Evolutionary conservation across 441 rosid species (phyloP), one percentile per base, ranked within the genome.

Genomic region (Pelargonium australe): DNA sequence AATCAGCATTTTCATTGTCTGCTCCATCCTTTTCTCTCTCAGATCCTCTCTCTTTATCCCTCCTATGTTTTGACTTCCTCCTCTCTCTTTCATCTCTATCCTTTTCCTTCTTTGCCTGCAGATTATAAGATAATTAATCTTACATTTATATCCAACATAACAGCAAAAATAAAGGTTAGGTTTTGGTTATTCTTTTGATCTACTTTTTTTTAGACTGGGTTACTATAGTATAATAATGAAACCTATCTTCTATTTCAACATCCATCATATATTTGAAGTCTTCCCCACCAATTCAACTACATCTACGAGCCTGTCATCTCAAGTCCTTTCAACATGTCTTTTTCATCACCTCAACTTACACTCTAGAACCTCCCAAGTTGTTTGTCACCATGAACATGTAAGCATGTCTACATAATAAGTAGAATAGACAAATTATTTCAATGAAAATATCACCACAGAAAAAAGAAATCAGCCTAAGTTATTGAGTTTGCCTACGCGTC

Each of bases 61-160:
- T 82, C 68, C 89, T 79, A 61, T 85, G 79, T 62, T 76, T 85
- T 49, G 58, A 72, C 72, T 74, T 82, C 77, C 78, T 82, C 78
- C 80, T 79, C 45, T 85, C 86, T 68, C 83, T 85, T 67, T 80
- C 83, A 65, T 79, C 84, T 76, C 83, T 81, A 76, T 78, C 84
- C 55, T 85, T 75, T 70, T 81, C 87, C 75, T 72, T 83, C 67
- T 81, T 80, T 49, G 79, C 86, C 91, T 87, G 79, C 68, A 76
- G 47, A 68, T 45, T 34, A 70, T 12, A 41, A 64, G 45, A 60
- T 1, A 25, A 25, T 1, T 25, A 25, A 25, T 25, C 28, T 25
- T 25, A 25, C 28, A n/a, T 55, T 55, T 55, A 55, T 55, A 55
- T 55, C 17, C 16, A 53, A 13, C 57, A 49, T 1, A 49, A 5